These are phyloP conservation scores for Eucalyptus melliodora DNA, from an alignment of 345 rosid genomes.

Conservation along the genomic window DNA sequence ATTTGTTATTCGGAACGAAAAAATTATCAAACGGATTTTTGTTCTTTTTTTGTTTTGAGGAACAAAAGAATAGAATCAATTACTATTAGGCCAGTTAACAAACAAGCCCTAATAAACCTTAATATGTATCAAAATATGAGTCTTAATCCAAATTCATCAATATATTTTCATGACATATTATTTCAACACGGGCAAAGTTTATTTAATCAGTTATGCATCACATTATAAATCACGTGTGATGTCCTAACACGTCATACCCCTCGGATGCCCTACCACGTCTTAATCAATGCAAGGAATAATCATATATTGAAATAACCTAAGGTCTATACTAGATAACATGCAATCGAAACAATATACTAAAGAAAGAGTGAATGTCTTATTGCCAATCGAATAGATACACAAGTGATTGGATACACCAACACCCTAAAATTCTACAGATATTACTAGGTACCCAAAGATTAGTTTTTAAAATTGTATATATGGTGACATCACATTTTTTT, in stretches of 20 bases:
- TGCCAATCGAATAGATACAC: not conserved
- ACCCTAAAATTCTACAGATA: not conserved
- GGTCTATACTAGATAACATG: not conserved
- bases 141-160: not conserved
- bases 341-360: not conserved
- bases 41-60: rapidly evolving
- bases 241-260: not conserved
- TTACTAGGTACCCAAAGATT: not conserved
- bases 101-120: not conserved
- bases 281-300: not conserved
- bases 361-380: not conserved
- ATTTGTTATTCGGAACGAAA: rapidly evolving
- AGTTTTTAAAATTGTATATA: not conserved
- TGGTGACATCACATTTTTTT: not conserved
- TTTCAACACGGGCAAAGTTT: not conserved
- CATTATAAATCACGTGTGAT: not conserved
- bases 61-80: too few relatives aligned
- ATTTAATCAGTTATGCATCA: not conserved
- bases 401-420: not conserved
- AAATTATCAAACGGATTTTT: too few relatives aligned
- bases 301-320: not conserved
- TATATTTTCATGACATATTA: not conserved
- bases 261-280: not conserved
- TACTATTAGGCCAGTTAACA: too few relatives aligned
- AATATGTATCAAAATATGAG: not conserved